These are phyloP conservation scores for Shiraia bambusicola DNA, from an alignment of 2,329 filamentous ascomycete genomes.

Conservation along the genomic window DNA sequence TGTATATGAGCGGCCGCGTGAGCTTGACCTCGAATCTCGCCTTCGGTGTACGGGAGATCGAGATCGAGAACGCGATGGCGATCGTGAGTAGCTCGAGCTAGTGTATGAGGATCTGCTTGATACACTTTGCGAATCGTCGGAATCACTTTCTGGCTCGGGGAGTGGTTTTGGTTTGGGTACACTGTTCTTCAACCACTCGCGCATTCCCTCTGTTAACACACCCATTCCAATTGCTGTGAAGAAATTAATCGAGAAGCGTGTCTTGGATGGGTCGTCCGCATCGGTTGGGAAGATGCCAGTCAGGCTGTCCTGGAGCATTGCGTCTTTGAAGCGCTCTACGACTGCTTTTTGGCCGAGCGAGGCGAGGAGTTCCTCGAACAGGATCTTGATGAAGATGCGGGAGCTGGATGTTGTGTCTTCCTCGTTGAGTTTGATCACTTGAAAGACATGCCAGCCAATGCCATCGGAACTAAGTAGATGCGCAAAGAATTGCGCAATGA, in stretches of 20 bases:
- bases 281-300: conserved; percentile 88
- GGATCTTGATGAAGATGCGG: conserved; percentile 97
- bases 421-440: conserved; percentile 85
- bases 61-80: conserved; percentile 16
- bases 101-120: conserved; percentile 40
- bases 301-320: conserved; percentile 71
- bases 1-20: conserved; percentile 33
- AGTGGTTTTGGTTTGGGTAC: conserved; percentile 78
- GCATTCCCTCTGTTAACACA: conserved; percentile 89
- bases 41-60: conserved; percentile 20
- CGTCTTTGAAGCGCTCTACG: conserved; percentile 74
- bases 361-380: conserved; percentile 90
- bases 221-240: conserved; percentile 98
- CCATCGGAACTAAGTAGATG: conserved; percentile 86
- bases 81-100: conserved; percentile 30
- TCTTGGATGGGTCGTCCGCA: conserved; percentile 76
- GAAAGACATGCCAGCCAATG: conserved; percentile 88
- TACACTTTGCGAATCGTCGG: conserved; percentile 36
- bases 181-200: conserved; percentile 78
- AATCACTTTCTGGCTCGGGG: conserved; percentile 38
- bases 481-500: conserved; percentile 92
- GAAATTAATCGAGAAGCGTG: conserved; percentile 98
- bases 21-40: conserved; percentile 28
- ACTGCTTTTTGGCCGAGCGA: conserved; percentile 82
- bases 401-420: conserved; percentile 96